Evolutionary conservation across 371 early-diverging fungal species (phyloP).

Genomic region (Entomophthora muscae): DNA sequence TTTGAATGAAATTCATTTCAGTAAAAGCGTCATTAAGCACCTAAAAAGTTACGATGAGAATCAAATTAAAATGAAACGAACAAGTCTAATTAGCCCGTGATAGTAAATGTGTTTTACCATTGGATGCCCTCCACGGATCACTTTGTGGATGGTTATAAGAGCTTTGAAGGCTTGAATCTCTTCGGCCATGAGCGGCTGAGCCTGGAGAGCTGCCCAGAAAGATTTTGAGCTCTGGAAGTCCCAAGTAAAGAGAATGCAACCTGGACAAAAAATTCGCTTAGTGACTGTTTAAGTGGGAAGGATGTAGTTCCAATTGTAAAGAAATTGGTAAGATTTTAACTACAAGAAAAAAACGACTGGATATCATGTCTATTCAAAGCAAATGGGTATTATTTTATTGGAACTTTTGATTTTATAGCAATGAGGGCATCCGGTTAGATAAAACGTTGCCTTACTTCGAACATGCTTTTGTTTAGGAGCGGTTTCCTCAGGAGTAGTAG

Average conservation of each 20-base stretch:
- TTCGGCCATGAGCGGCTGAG: slow-evolving; percentile 71
- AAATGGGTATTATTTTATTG: no score
- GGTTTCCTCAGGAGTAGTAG: slow-evolving; percentile 71
- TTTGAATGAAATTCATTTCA: slow-evolving; percentile 21
- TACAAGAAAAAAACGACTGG: no score
- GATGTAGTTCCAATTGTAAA: no score
- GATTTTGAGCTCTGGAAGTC: slow-evolving; percentile 74
- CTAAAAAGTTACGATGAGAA: slow-evolving; percentile 15
- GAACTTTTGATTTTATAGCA: no score
- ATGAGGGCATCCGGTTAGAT: no score
- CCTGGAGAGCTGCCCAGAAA: slow-evolving; percentile 74
- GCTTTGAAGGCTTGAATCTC: slow-evolving; percentile 92
- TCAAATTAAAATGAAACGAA: neutral
- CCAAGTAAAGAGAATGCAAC: slow-evolving; percentile 86
- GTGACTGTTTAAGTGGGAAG: no score
- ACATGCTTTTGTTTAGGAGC: slow-evolving; percentile 98
- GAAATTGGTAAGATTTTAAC: no score
- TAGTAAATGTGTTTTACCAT: no score
- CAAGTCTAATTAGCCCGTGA: no score
- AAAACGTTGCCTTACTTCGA: slow-evolving; percentile 34
- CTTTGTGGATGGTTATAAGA: slow-evolving; percentile 85
- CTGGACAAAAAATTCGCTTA: slow-evolving; percentile 14
- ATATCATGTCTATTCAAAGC: no score
- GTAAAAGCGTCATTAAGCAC: slow-evolving; percentile 55
- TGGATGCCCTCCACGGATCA: slow-evolving; percentile 85